phyloP scores from a whole-genome alignment of 225 moss, liverwort and hornwort genomes.

The Thuidium tamariscinum region DNA sequence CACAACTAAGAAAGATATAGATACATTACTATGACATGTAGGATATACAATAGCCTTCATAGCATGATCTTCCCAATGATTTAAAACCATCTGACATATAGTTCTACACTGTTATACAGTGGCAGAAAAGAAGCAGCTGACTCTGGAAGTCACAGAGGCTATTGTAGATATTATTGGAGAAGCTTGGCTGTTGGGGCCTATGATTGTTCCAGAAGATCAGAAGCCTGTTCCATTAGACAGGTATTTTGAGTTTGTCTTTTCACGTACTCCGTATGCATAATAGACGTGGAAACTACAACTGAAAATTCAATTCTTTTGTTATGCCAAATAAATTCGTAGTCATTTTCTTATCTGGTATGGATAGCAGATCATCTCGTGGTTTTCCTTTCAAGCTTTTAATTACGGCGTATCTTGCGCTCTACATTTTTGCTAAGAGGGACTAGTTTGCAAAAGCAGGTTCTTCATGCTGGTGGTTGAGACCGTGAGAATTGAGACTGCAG shows the following conservation, averaged over 20 bases:
- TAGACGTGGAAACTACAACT: background rate
- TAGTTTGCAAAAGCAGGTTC: conserved; percentile 47
- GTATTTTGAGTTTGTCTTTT: conserved; percentile 10
- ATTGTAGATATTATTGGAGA: conserved; percentile 74
- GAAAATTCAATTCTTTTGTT: background rate
- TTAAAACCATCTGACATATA: background rate
- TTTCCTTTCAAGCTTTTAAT: background rate
- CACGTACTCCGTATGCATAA: background rate
- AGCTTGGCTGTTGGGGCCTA: conserved; percentile 62
- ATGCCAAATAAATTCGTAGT: background rate
- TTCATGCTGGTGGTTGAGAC: conserved; percentile 85
- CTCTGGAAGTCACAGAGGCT: conserved; percentile 67
- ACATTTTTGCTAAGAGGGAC: background rate
- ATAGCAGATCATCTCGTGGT: background rate
- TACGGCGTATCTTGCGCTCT: background rate
- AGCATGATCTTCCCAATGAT: background rate
- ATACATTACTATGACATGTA: background rate
- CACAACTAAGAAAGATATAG: background rate
- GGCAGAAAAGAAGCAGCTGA: conserved; percentile 61
- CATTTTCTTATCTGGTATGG: background rate
- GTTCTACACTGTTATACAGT: conserved; percentile 26
- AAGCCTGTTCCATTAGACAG: conserved; percentile 59
- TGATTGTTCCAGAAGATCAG: conserved; percentile 61
- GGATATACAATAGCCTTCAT: background rate
- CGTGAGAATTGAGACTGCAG: conserved; percentile 81